Conservation (phyloP, 441 rosid species). For the Populus hybrid region DNA sequence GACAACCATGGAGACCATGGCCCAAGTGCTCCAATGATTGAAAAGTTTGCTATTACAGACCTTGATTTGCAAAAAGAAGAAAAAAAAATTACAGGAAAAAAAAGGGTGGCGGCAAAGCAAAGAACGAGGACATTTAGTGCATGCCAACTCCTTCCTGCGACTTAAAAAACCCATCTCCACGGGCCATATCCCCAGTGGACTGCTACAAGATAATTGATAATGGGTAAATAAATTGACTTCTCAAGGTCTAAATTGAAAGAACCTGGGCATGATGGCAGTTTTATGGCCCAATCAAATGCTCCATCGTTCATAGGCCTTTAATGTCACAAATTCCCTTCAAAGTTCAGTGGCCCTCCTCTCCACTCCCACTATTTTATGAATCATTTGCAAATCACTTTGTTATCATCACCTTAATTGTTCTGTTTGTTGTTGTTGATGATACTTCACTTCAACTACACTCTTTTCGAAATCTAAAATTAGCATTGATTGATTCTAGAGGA, state of each 20-base stretch:
- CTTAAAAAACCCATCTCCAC: background rate
- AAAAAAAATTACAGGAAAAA: background rate
- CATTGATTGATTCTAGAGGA: background rate
- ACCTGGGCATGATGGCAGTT: conserved; percentile 5
- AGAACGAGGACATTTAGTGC: background rate
- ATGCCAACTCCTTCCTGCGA: background rate
- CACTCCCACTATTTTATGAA: background rate
- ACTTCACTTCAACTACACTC: conserved; percentile 13
- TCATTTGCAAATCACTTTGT: background rate
- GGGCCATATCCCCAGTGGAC: background rate
- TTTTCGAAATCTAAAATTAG: background rate
- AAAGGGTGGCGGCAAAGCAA: background rate
- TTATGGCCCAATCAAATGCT: conserved; percentile 22
- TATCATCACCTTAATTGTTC: background rate
- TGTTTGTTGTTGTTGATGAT: background rate
- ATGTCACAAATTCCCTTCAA: background rate
- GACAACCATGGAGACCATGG: too few relatives aligned
- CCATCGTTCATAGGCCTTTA: conserved; percentile 21
- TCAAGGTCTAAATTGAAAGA: background rate
- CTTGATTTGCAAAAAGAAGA: too few relatives aligned
- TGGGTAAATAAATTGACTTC: background rate
- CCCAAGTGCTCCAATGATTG: too few relatives aligned
- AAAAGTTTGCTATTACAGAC: too few relatives aligned
- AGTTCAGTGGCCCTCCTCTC: conserved; percentile 1
- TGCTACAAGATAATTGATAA: background rate